These are phyloP conservation scores for Nakazawaea peltata DNA, from an alignment of 805 yeast species.

Conservation along the genomic window DNA sequence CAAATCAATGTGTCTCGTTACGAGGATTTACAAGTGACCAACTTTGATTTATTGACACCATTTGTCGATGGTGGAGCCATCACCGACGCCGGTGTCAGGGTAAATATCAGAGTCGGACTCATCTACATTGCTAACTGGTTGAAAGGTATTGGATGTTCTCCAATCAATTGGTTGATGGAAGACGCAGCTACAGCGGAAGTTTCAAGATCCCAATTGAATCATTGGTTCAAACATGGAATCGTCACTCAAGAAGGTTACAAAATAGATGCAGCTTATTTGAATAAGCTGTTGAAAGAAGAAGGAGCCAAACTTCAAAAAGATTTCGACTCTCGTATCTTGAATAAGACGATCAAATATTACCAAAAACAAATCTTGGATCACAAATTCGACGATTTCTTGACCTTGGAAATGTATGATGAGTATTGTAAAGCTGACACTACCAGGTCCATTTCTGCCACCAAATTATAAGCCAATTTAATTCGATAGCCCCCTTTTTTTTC, in stretches of 20 bases:
- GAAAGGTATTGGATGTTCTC: constrained; percentile 64
- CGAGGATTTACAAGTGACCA: constrained; percentile 41
- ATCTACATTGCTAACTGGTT: constrained; percentile 73
- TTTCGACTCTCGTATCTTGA: constrained; percentile 34
- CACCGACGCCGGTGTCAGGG: constrained; percentile 60
- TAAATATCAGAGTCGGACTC: constrained; percentile 55
- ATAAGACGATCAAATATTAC: constrained; percentile 48
- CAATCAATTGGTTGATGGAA: constrained; percentile 70
- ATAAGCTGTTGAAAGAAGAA: constrained; percentile 47
- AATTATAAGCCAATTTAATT: constrained; percentile 4
- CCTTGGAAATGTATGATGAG: constrained; percentile 54
- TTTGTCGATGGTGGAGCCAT: constrained; percentile 48
- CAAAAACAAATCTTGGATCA: constrained; percentile 60
- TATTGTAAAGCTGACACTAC: constrained; percentile 27
- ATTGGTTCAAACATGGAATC: constrained; percentile 64
- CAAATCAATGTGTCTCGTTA: constrained; percentile 40
- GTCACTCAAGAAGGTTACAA: constrained; percentile 38
- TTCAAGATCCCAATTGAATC: constrained; percentile 65
- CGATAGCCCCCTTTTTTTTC: background rate
- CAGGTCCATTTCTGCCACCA: constrained; percentile 5
- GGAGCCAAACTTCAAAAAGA: constrained; percentile 33
- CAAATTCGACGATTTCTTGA: constrained; percentile 56
- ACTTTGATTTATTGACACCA: constrained; percentile 55
- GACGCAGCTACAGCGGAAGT: constrained; percentile 78
- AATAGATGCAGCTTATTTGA: constrained; percentile 44